phyloP scores from a whole-genome alignment of 441 rosid genomes.

The Bocquillonia castaneifolia region DNA sequence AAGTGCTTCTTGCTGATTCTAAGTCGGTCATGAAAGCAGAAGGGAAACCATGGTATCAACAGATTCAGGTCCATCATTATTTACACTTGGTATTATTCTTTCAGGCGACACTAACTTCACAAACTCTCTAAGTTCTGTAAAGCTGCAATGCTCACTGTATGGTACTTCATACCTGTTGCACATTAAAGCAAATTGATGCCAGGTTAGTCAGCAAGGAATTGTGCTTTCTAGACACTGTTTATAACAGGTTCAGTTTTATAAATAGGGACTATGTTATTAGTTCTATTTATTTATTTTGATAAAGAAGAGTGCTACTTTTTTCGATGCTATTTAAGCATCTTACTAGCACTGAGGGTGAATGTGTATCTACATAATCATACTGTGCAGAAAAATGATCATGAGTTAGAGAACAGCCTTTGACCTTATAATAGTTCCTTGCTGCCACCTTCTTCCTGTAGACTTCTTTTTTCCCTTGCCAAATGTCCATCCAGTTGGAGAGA shows the following conservation, averaged over 20 bases:
- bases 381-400: background rate
- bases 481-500: slow-evolving; percentile 96
- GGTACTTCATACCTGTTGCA: slow-evolving; percentile 84
- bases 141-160: slow-evolving; percentile 91
- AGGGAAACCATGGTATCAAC: slow-evolving; percentile 71
- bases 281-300: background rate
- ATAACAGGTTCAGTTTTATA: background rate
- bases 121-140: slow-evolving; percentile 73
- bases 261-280: background rate
- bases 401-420: slow-evolving; percentile 21
- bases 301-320: background rate
- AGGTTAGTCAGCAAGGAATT: background rate
- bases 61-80: slow-evolving; percentile 72
- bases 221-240: background rate
- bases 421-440: slow-evolving; percentile 96
- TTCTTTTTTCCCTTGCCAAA: slow-evolving; percentile 82
- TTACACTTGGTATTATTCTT: slow-evolving; percentile 79
- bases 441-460: slow-evolving; percentile 77
- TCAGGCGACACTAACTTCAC: slow-evolving; percentile 67
- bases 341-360: background rate
- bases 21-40: slow-evolving; percentile 37
- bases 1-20: background rate
- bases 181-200: background rate
- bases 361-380: background rate
- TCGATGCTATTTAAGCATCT: background rate